Conservation (phyloP, 164 flowering plant species). For the Berberis thunbergii region DNA sequence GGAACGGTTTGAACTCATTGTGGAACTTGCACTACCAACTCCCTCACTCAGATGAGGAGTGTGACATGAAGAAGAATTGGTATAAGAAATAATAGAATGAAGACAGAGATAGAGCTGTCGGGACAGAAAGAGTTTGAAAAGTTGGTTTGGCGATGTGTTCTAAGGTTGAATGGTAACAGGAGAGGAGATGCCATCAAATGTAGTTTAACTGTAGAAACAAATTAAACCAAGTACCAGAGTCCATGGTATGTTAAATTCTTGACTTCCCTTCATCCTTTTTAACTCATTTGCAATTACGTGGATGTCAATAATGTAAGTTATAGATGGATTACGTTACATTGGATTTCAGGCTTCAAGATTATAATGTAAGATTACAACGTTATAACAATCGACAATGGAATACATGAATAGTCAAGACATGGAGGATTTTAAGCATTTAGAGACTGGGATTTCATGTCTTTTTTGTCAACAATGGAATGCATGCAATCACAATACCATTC, state of each 20-base stretch:
- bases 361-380: too few species aligned
- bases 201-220: constrained; percentile 18
- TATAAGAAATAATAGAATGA: not conserved
- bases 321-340: too few species aligned
- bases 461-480: too few species aligned
- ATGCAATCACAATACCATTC: too few species aligned
- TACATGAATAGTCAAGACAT: too few species aligned
- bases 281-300: constrained; percentile 16
- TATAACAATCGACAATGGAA: too few species aligned
- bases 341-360: too few species aligned
- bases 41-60: not conserved
- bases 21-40: not conserved
- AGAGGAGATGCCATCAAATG: constrained; percentile 21
- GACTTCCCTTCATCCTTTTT: constrained; percentile 5
- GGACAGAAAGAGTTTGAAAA: constrained; percentile 1
- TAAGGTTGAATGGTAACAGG: constrained; percentile 9
- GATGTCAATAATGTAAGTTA: too few species aligned
- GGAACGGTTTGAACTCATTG: constrained; percentile 25
- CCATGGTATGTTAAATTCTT: constrained; percentile 5
- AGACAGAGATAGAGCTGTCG: too few species aligned
- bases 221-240: constrained; percentile 15
- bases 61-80: not conserved
- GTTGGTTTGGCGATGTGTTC: constrained; percentile 23
- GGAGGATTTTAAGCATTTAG: too few species aligned
- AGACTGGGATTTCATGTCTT: too few species aligned